Base-by-base conservation (phyloP, 176 grass and related monocot genomes). In the Carex littledalei region DNA sequence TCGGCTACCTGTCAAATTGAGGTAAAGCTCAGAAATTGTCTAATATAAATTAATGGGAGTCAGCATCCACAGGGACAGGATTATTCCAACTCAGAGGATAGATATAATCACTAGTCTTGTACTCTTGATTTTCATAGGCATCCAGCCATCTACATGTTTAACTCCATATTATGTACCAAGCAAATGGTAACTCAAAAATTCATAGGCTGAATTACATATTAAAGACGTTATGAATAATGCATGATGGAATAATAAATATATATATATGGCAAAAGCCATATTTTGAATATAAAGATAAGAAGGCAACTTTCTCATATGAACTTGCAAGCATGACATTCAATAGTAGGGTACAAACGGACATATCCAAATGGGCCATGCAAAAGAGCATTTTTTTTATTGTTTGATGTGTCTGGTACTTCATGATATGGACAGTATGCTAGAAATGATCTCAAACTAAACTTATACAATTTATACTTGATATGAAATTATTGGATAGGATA, bases 1-100 rank as follows among this genome's bases (percentile, higher is more conserved):
- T 99, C 97, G 14, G 97, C 93, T 88, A 99, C 93, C 97, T 99
- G 94, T 47, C 18, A 89, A 86, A 64, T 78, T 18, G 52, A 78
- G 6, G 52, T 26, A 57, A 78, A 78, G 11, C 22, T 57, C 26
- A 78, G 52, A 31, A 34, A 18, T 78, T 78, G 53, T 78, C 15
- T 31, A 12, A 57, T 78, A 10, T 56, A 57, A 29, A 32, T 78
- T 56, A 54, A 34, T 32, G 22, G 17, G 14, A 55, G 26, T 54
- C 31, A 54, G 18, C 7, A 26, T 54, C 21, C 18, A 76, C 4
- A 76, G 3, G 9, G 45, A 26, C 8, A 10, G 22, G 10, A 1
- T 56, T 29, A 55, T 56, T 78, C 26, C 24, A 31, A 32, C 13
- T 78, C 74, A 18, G 52, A 32, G 15, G 8, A 60, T 58, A 47